Percentiles rank a stretch among this genome's conserved stretches.
phyloP scores from a whole-genome alignment of 192 early-diverging fungal genomes.

The Coemansia sp. region DNA sequence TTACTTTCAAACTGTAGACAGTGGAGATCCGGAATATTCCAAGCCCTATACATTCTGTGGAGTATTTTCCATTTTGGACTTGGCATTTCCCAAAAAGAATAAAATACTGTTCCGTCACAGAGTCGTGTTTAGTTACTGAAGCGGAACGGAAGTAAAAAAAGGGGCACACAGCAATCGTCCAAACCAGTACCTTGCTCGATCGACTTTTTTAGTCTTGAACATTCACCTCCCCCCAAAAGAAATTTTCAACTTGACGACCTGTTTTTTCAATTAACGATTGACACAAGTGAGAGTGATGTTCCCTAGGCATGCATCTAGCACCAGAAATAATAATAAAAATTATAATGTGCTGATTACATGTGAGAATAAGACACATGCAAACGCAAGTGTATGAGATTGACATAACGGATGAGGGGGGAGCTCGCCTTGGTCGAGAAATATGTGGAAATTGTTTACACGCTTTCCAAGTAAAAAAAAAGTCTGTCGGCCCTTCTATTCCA shows the following conservation, averaged over 20 bases:
- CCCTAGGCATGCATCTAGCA: background rate
- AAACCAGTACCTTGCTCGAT: background rate
- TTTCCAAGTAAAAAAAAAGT: background rate
- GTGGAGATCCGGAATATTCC: background rate
- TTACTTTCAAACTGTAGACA: background rate
- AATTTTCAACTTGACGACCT: background rate
- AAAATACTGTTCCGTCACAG: background rate
- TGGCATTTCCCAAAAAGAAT: background rate
- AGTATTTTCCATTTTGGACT: background rate
- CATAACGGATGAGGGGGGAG: background rate
- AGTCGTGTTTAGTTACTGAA: background rate
- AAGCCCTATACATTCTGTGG: background rate
- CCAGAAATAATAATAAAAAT: background rate
- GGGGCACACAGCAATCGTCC: background rate
- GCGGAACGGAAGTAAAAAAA: background rate
- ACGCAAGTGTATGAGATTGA: background rate
- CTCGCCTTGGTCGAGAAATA: background rate
- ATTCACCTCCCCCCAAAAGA: background rate
- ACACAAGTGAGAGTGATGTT: background rate
- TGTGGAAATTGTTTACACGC: background rate
- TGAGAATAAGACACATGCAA: background rate
- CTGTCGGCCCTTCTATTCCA: background rate
- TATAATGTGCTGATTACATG: background rate
- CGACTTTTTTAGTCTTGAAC: background rate
- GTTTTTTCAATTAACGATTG: conserved; percentile 3